Base-by-base conservation (phyloP, 192 early-diverging fungal genomes). In the Coemansia sp. region DNA sequence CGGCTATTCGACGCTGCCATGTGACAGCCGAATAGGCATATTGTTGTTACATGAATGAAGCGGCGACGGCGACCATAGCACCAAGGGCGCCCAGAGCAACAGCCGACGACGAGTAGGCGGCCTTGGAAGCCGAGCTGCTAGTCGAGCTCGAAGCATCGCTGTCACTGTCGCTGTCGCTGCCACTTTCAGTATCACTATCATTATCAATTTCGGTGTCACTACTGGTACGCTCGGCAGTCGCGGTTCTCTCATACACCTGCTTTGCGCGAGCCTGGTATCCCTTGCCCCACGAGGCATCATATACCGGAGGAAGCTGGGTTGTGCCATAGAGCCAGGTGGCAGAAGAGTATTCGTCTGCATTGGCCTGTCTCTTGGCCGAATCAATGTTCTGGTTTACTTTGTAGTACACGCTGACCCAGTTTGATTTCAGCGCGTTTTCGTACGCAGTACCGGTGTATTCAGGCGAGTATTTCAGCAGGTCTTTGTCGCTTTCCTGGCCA, bases 271-370 rank as follows among this genome's bases (percentile, higher is more conserved):
- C 59, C 23, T 60, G 18, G 36, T 63, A 71, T 10, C 61, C 64
- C 19, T 64, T 50, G 0, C 57, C 61, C 74, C 74, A 76, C 7
- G 50, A 53, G 3, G 68, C 14, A 9, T 48, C 39, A 30, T 66
- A 70, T 11, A 47, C 14, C 10, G 68, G 61, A 3, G 74, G 74
- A 7, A 76, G 55, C 52, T 55, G 49, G 3, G 39, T 61, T 6
- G 74, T 76, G 5, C 74, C 74, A n/a, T 76, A 76, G 7, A 76
- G 68, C 65, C 65, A 67, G 4, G 58, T 56, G 18, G 68, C 68
- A 13, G 46, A n/a, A 7, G 57, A 56, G 36, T 76, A 71, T 48
- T 58, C 29, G 45, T 22, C 32, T 65, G 58, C 13, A 28, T 45
- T n/a, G 71, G 36, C n/a, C n/a, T n/a, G n/a, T n/a, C n/a, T n/a